Evolutionary conservation across 2,329 filamentous ascomycete genomes (phyloP).

Genomic region (Nothopassalora personata): DNA sequence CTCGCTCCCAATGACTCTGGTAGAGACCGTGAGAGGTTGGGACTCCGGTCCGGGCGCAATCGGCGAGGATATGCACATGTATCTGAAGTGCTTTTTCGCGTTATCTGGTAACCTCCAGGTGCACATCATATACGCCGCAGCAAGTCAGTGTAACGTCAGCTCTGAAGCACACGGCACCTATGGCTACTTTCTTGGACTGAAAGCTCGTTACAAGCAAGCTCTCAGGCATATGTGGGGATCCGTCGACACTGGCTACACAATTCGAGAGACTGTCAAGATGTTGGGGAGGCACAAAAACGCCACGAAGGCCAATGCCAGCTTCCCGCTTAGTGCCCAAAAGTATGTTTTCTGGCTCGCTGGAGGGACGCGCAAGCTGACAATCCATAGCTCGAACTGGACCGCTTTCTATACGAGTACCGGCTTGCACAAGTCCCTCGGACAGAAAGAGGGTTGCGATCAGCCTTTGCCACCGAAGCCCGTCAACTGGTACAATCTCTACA

Average conservation of each 20-base stretch:
- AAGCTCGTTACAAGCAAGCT: slow-evolving; percentile 66
- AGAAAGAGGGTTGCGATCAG: slow-evolving; percentile 16
- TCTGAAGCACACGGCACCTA: slow-evolving; percentile 52
- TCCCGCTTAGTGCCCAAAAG: slow-evolving; percentile 26
- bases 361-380: slow-evolving; percentile 6
- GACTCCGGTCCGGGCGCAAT: slow-evolving; percentile 66
- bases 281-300: slow-evolving; percentile 20
- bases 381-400: slow-evolving; percentile 27
- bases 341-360: slow-evolving; percentile 15
- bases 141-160: slow-evolving; percentile 68
- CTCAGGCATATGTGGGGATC: slow-evolving; percentile 72
- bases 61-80: slow-evolving; percentile 73
- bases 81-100: slow-evolving; percentile 71
- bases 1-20: slow-evolving; percentile 60
- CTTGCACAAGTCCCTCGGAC: slow-evolving; percentile 24
- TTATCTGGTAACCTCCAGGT: slow-evolving; percentile 64
- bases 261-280: slow-evolving; percentile 37
- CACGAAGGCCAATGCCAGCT: slow-evolving; percentile 7
- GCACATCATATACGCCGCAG: slow-evolving; percentile 60
- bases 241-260: slow-evolving; percentile 61
- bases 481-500: slow-evolving; percentile 48
- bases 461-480: slow-evolving; percentile 20
- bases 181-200: slow-evolving; percentile 54
- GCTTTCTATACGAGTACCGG: slow-evolving; percentile 29
- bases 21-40: slow-evolving; percentile 67